Percentiles rank a stretch among this genome's conserved stretches.
Conservation (phyloP, 768 basidiomycete genomes). For the Calocera viscosa region DNA sequence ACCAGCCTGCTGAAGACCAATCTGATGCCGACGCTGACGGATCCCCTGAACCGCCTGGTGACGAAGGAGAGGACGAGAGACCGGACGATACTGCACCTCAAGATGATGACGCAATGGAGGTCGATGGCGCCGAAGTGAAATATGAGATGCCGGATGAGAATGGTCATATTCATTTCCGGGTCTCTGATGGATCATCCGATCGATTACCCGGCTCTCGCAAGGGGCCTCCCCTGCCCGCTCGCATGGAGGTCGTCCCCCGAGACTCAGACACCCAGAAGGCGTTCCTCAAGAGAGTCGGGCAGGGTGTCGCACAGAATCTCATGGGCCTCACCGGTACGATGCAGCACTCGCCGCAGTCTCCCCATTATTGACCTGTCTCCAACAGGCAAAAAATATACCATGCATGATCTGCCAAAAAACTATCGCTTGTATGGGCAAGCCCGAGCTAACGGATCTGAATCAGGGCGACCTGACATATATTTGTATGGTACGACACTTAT, state of each 20-base stretch:
- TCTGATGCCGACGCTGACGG: not conserved
- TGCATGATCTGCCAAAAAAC: not conserved
- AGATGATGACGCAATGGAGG: not conserved
- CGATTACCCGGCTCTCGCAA: not conserved
- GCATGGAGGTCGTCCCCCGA: not conserved
- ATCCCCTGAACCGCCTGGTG: not conserved
- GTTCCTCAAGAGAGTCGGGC: not conserved
- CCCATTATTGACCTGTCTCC: not conserved
- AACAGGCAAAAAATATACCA: not conserved
- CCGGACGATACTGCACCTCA: not conserved
- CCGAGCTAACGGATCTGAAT: not conserved
- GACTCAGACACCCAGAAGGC: not conserved
- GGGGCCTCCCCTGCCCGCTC: not conserved
- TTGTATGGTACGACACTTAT: not conserved
- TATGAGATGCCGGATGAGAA: not conserved
- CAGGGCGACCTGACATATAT: not conserved
- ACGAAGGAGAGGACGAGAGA: not conserved
- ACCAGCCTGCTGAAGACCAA: not conserved
- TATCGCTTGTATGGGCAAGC: not conserved
- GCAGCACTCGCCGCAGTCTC: not conserved
- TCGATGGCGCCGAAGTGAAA: not conserved
- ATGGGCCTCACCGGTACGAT: not conserved
- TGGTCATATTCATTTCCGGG: not conserved
- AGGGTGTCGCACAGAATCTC: not conserved
- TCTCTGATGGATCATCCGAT: not conserved